Conservation (phyloP, 805 yeast species). For the Ogataea polymorpha region DNA sequence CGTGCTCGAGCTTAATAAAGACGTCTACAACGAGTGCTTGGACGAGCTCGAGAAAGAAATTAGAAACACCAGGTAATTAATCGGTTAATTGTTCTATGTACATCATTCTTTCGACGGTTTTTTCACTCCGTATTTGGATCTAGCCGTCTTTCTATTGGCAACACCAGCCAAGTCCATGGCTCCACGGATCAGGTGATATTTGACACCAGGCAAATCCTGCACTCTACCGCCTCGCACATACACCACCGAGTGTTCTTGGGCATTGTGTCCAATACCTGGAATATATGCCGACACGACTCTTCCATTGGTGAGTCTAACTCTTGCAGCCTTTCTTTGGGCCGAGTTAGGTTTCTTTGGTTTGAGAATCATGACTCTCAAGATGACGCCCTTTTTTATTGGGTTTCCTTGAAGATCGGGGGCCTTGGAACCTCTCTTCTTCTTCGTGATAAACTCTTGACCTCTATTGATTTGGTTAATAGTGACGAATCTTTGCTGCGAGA, state of each 20-base stretch:
- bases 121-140: conserved; percentile 94
- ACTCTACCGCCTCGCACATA: conserved; percentile 97
- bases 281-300: conserved; percentile 87
- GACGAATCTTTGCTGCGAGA: conserved; percentile 49
- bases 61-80: conserved; percentile 11
- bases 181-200: conserved; percentile 91
- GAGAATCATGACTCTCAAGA: conserved; percentile 86
- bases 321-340: conserved; percentile 94
- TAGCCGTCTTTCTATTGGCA: conserved; percentile 83
- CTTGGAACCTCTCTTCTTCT: conserved; percentile 42
- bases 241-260: conserved; percentile 97
- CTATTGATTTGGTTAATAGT: conserved; percentile 75
- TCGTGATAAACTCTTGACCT: conserved; percentile 49
- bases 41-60: conserved; percentile 43
- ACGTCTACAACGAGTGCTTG: conserved; percentile 43
- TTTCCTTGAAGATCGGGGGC: conserved; percentile 81
- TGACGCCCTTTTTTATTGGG: conserved; percentile 92
- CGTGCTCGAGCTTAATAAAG: conserved; percentile 34
- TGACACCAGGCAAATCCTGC: conserved; percentile 98
- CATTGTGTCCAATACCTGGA: conserved; percentile 98
- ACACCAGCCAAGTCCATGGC: conserved; percentile 92
- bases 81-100: conserved; percentile 7
- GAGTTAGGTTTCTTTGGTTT: conserved; percentile 99
- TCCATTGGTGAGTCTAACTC: conserved; percentile 91
- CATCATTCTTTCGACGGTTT: conserved; percentile 53